Percentiles rank a stretch among this genome's conserved stretches.
Conservation (phyloP, 2,329 filamentous ascomycete genomes). For the Neurospora sp. region DNA sequence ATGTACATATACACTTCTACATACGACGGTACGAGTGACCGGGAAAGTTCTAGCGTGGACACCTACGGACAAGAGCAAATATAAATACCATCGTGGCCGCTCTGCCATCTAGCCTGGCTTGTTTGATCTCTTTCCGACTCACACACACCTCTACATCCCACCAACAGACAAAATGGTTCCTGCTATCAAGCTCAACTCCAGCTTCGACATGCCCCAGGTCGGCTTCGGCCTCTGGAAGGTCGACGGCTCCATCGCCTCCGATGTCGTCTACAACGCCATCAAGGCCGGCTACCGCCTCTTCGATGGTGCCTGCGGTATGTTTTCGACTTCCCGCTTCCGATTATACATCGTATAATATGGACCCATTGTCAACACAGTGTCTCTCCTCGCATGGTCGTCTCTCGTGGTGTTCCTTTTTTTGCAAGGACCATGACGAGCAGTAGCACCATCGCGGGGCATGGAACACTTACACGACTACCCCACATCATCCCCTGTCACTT, state of each 20-base stretch:
- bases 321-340: not conserved
- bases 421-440: not conserved
- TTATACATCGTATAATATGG: not conserved
- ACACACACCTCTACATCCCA: constrained; percentile 1
- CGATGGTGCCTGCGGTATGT: constrained; percentile 50
- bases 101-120: not conserved
- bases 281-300: constrained; percentile 52
- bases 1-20: not conserved
- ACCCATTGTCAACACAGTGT: not conserved
- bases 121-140: not conserved
- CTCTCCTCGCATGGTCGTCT: not conserved
- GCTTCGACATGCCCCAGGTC: constrained; percentile 62
- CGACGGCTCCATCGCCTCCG: constrained; percentile 59
- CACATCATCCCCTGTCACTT: not conserved
- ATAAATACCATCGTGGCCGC: not conserved
- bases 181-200: constrained; percentile 53
- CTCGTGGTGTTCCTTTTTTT: not conserved
- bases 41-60: constrained; percentile 1
- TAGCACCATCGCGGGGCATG: not conserved
- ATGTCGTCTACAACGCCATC: constrained; percentile 68
- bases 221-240: constrained; percentile 82
- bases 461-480: not conserved
- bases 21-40: constrained; percentile 2
- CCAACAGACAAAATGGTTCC: constrained; percentile 24
- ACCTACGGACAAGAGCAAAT: not conserved